A percentile compares a stretch with the other conserved stretches of the same genome.
Evolutionary conservation across 2,329 filamentous ascomycete species (phyloP).

Genomic region (Diaporthe capsici): DNA sequence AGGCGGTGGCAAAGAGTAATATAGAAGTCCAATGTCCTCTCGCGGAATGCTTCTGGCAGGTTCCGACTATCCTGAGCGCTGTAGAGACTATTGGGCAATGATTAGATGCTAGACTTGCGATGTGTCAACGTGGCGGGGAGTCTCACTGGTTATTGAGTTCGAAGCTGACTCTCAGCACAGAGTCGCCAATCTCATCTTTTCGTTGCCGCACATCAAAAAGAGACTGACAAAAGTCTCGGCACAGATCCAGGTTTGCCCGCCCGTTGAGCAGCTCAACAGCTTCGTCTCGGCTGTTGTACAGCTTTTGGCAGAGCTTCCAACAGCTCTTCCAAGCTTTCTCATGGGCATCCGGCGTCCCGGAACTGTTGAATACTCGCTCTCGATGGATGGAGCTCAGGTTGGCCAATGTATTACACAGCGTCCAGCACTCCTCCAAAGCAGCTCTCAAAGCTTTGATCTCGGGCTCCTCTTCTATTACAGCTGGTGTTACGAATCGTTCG

Average conservation of each 20-base stretch:
- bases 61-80: conserved; percentile 86
- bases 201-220: conserved; percentile 88
- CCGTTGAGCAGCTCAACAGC: conserved; percentile 76
- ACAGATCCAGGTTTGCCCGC: conserved; percentile 84
- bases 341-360: conserved; percentile 81
- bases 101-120: conserved; percentile 46
- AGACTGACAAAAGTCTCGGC: conserved; percentile 91
- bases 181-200: conserved; percentile 85
- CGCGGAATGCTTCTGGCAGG: conserved; percentile 87
- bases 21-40: conserved; percentile 94
- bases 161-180: conserved; percentile 91
- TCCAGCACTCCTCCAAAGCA: conserved; percentile 92
- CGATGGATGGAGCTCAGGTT: conserved; percentile 88
- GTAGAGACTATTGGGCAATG: conserved; percentile 71
- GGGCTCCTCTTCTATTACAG: conserved; percentile 58
- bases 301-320: conserved; percentile 91
- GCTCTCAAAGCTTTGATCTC: conserved; percentile 79
- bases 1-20: conserved; percentile 92
- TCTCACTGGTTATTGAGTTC: conserved; percentile 91
- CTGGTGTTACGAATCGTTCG: conserved; percentile 57
- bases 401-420: conserved; percentile 90
- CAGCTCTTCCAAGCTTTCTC: conserved; percentile 94
- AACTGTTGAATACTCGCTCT: conserved; percentile 82
- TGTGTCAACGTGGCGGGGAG: not conserved
- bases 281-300: conserved; percentile 86